These are phyloP conservation scores for Oryza glaberrima DNA, from an alignment of 176 grass and related monocot species.

Conservation along the genomic window DNA sequence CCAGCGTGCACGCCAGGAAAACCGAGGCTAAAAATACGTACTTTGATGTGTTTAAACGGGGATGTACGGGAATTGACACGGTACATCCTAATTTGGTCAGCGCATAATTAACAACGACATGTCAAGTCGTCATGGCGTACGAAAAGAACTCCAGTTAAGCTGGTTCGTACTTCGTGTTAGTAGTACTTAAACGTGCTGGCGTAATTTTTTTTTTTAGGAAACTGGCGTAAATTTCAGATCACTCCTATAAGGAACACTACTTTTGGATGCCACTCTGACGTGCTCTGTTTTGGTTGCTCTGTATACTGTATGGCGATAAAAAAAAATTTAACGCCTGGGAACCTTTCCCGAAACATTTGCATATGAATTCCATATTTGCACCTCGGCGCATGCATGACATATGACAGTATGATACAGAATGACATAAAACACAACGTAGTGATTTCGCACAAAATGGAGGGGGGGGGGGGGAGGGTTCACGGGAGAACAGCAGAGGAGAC, in stretches of 20 bases:
- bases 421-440: background rate
- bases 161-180: conserved; percentile 11
- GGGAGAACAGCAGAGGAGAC: background rate
- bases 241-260: background rate
- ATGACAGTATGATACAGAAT: background rate
- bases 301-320: background rate
- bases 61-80: background rate
- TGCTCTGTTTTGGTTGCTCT: conserved; percentile 25
- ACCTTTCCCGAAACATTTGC: background rate
- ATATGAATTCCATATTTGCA: background rate
- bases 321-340: background rate
- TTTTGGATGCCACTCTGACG: background rate
- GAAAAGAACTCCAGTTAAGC: conserved; percentile 18
- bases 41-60: background rate
- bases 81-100: background rate
- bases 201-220: background rate
- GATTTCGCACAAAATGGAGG: background rate
- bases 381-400: background rate
- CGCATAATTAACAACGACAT: background rate
- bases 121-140: conserved; percentile 8
- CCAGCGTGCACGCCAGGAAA: background rate
- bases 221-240: background rate
- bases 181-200: background rate
- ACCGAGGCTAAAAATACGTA: background rate
- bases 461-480: too few relatives aligned